Conservation (phyloP, 164 flowering plant genomes). For the Magnolia sinica region DNA sequence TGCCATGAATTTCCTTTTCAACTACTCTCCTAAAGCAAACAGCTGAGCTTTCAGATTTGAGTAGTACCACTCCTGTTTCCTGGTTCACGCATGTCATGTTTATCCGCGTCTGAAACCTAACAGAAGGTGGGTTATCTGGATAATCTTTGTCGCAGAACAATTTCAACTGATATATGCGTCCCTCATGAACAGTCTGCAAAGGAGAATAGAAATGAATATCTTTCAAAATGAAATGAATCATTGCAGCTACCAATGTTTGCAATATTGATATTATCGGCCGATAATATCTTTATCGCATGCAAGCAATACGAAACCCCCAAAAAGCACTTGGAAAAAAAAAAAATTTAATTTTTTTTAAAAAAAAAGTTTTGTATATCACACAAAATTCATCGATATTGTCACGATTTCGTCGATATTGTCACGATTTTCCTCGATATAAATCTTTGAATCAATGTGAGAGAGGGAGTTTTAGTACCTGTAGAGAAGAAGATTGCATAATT, state of each 20-base stretch:
- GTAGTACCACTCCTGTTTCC: slow-evolving; percentile 63
- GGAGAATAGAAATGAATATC: slow-evolving; percentile 4
- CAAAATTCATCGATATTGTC: too few relatives aligned
- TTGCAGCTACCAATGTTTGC: not conserved
- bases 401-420: too few relatives aligned
- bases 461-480: too few relatives aligned
- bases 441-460: too few relatives aligned
- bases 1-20: not conserved
- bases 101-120: slow-evolving; percentile 64
- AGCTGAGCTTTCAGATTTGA: not conserved
- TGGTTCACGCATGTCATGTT: slow-evolving; percentile 77
- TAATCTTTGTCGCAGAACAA: slow-evolving; percentile 72
- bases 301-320: too few relatives aligned
- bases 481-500: too few relatives aligned
- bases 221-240: not conserved
- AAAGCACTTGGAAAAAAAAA: too few relatives aligned
- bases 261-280: too few relatives aligned
- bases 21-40: not conserved
- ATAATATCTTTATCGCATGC: too few relatives aligned
- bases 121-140: slow-evolving; percentile 70
- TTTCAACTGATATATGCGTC: slow-evolving; percentile 76
- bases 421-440: too few relatives aligned
- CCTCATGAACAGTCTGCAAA: slow-evolving; percentile 71
- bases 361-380: too few relatives aligned
- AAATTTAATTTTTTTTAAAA: too few relatives aligned